phyloP scores from a whole-genome alignment of 2,329 filamentous ascomycete genomes.

The Talaromyces funiculosus region DNA sequence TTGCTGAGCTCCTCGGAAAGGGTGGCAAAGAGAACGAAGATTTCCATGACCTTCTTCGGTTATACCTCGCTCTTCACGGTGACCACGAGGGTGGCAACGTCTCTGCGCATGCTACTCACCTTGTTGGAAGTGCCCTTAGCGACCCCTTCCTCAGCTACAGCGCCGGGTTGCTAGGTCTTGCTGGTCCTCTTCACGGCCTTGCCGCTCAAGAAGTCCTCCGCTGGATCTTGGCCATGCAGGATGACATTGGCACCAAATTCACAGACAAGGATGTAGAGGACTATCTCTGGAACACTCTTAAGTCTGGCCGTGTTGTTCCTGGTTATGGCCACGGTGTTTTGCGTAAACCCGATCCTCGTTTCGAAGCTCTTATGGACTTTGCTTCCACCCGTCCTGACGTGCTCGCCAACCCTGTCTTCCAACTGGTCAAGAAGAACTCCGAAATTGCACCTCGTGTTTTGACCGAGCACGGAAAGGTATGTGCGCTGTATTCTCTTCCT shows the following conservation, averaged over 20 bases:
- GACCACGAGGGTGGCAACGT: conserved; percentile 99
- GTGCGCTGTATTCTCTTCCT: conserved; percentile 8
- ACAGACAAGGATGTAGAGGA: conserved; percentile 74
- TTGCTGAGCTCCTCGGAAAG: conserved; percentile 92
- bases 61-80: conserved; percentile 94
- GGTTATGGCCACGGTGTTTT: conserved; percentile 95
- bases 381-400: conserved; percentile 80
- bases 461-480: conserved; percentile 82
- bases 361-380: conserved; percentile 95
- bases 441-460: conserved; percentile 86
- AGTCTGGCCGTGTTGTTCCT: conserved; percentile 88
- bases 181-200: conserved; percentile 86
- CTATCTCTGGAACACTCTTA: conserved; percentile 89
- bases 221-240: conserved; percentile 96
- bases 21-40: conserved; percentile 67
- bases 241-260: conserved; percentile 71
- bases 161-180: conserved; percentile 89
- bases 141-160: conserved; percentile 96
- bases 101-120: conserved; percentile 87
- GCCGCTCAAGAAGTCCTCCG: conserved; percentile 95
- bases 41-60: conserved; percentile 83
- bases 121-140: conserved; percentile 89
- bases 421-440: conserved; percentile 88
- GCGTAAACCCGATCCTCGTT: conserved; percentile 93
- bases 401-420: conserved; percentile 80